Evolutionary conservation across 208 protist species (phyloP).

Genomic region (Crithidia expoeki): DNA sequence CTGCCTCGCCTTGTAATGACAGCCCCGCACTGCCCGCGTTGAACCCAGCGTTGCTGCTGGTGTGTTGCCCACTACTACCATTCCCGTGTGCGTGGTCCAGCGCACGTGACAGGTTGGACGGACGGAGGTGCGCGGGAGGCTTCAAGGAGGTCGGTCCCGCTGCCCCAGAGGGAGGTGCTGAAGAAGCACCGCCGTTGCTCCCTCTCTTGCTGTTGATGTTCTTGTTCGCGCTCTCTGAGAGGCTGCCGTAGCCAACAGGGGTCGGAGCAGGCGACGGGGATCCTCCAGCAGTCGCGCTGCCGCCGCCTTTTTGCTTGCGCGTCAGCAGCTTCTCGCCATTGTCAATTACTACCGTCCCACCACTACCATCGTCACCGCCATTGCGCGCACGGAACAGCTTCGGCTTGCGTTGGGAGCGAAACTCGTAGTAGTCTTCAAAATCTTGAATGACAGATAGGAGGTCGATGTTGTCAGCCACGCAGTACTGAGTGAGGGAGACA

Average conservation of each 20-base stretch:
- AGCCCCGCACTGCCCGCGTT: neutral
- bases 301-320: constrained; percentile 23
- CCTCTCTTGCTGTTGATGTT: neutral
- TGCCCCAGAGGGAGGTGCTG: constrained; percentile 2
- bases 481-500: constrained; percentile 70
- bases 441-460: constrained; percentile 77
- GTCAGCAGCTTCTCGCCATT: constrained; percentile 47
- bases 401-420: constrained; percentile 81
- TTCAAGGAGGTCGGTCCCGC: neutral
- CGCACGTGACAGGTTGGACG: constrained; percentile 26
- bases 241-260: constrained; percentile 9
- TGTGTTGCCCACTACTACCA: neutral
- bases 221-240: neutral
- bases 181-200: neutral
- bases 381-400: constrained; percentile 74
- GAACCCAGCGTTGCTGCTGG: neutral
- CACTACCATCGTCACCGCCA: constrained; percentile 28
- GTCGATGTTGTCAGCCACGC: constrained; percentile 91
- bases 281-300: neutral
- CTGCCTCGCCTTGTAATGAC: constrained; percentile 27
- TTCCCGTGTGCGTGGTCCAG: constrained; percentile 15
- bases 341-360: constrained; percentile 34
- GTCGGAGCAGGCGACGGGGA: neutral
- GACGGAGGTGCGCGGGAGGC: constrained; percentile 16
- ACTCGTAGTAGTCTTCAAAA: constrained; percentile 91